Percentiles rank a stretch among this genome's conserved stretches.
These are phyloP conservation scores for Avicennia marina DNA, from an alignment of 257 asterid species.

Conservation along the genomic window DNA sequence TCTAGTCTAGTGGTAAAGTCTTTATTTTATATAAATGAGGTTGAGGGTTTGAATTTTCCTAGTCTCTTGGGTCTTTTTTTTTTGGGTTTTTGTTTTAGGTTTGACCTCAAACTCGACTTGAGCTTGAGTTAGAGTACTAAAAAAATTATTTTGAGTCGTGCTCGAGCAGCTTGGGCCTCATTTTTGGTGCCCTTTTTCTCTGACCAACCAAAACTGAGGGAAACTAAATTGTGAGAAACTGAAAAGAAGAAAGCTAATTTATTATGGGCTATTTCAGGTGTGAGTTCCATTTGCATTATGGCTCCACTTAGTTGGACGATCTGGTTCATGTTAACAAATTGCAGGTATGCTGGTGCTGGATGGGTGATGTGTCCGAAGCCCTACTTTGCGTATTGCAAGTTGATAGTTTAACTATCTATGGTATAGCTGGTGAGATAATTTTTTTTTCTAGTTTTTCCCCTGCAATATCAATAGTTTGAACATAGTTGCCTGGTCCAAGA, in stretches of 20 bases:
- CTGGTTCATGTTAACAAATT: conserved; percentile 12
- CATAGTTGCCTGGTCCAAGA: not conserved
- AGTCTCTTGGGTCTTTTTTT: too few species aligned
- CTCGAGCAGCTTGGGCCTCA: too few species aligned
- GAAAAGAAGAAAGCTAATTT: not conserved
- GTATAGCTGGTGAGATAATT: conserved; percentile 52
- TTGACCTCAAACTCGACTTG: too few species aligned
- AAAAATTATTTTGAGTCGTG: too few species aligned
- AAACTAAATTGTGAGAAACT: conserved; percentile 2
- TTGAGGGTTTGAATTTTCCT: too few species aligned
- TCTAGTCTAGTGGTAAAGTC: too few species aligned
- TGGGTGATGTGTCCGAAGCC: conserved; percentile 72
- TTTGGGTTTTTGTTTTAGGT: too few species aligned
- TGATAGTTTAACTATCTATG: conserved; percentile 65
- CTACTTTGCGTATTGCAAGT: conserved; percentile 76
- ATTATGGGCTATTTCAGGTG: conserved; percentile 4
- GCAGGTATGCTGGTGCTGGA: conserved; percentile 91
- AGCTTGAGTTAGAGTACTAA: too few species aligned
- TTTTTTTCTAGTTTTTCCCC: conserved; percentile 11
- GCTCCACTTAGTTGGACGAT: conserved; percentile 13
- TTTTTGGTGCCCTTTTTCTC: too few species aligned
- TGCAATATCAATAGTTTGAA: not conserved
- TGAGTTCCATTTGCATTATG: conserved; percentile 4
- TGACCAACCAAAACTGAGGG: too few species aligned
- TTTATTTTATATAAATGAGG: too few species aligned